Conservation (phyloP, 371 early-diverging fungal species). For the Mycotypha africana region DNA sequence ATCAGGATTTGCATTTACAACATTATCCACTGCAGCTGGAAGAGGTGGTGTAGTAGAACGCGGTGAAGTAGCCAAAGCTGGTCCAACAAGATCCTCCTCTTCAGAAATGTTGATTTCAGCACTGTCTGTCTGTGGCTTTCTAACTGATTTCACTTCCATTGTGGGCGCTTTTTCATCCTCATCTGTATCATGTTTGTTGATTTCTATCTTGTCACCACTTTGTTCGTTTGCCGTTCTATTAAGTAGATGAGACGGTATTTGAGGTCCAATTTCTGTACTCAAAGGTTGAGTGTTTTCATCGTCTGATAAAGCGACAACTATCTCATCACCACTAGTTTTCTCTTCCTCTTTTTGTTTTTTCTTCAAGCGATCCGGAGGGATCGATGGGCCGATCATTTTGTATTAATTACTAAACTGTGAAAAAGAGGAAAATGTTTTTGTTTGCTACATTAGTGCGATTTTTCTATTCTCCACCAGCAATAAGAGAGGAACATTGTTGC, state of each 20-base stretch:
- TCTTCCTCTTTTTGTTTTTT: conserved; percentile 2
- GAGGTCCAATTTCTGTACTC: conserved; percentile 3
- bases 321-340: neutral
- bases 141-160: too few relatives aligned
- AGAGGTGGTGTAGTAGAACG: too few relatives aligned
- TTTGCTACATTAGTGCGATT: too few relatives aligned
- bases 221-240: too few relatives aligned
- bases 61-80: too few relatives aligned
- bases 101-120: too few relatives aligned
- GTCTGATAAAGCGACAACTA: conserved; percentile 3
- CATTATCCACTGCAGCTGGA: conserved; percentile 1
- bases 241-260: too few relatives aligned
- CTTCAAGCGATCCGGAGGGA: conserved; percentile 10
- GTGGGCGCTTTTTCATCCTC: conserved; percentile 17
- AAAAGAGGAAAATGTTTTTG: neutral
- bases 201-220: too few relatives aligned
- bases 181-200: conserved; percentile 1
- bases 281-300: conserved; percentile 6
- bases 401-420: too few relatives aligned
- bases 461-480: too few relatives aligned
- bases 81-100: conserved; percentile 13
- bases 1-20: conserved; percentile 21
- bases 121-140: too few relatives aligned
- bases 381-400: conserved; percentile 17
- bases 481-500: too few relatives aligned